Evolutionary conservation across 345 rosid species (phyloP).

Genomic region (Acer campestre): DNA sequence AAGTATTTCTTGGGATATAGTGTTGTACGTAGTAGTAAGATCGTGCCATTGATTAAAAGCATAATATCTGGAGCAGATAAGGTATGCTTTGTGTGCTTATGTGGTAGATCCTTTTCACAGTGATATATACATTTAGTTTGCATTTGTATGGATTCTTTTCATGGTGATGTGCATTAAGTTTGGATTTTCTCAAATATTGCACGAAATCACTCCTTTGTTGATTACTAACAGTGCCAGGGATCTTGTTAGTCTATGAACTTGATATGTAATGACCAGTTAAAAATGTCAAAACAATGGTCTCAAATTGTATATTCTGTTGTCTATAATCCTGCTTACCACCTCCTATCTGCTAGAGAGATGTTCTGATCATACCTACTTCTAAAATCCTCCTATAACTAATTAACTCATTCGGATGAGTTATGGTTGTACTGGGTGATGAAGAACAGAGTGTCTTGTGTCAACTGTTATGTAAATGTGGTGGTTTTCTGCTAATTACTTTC

Average conservation of each 20-base stretch:
- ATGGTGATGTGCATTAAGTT: not conserved
- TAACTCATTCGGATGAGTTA: not conserved
- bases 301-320: not conserved
- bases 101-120: constrained; percentile 9
- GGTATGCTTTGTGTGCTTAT: constrained; percentile 46
- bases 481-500: not conserved
- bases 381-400: not conserved
- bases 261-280: not conserved
- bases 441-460: not conserved
- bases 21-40: constrained; percentile 79
- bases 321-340: not conserved
- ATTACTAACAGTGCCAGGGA: not conserved
- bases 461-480: not conserved
- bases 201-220: not conserved
- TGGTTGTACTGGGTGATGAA: not conserved
- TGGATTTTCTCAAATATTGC: not conserved
- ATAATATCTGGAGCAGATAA: constrained; percentile 82
- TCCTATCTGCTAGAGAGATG: not conserved
- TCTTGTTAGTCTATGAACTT: not conserved
- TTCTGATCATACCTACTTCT: not conserved
- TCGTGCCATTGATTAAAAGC: constrained; percentile 87
- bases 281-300: constrained; percentile 1
- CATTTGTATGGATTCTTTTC: not conserved
- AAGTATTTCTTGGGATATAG: constrained; percentile 94
- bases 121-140: not conserved